Evolutionary conservation across 2,329 filamentous ascomycete genomes (phyloP).

Genomic region (Trichophyton verrucosum): DNA sequence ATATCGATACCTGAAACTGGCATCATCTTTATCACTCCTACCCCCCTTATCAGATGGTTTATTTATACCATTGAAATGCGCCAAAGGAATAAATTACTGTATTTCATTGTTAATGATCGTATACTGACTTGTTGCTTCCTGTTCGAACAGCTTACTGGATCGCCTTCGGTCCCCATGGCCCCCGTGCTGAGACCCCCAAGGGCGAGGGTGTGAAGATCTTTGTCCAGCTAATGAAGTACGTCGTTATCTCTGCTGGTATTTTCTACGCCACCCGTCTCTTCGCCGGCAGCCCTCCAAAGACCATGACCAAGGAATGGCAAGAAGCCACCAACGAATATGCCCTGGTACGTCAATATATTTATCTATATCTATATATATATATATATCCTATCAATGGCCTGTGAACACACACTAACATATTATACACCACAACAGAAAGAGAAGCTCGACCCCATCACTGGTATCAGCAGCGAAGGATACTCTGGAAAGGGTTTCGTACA

Average conservation of each 20-base stretch:
- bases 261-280: slow-evolving; percentile 62
- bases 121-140: slow-evolving; percentile 1
- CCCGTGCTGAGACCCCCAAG: slow-evolving; percentile 68
- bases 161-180: slow-evolving; percentile 91
- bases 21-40: no score
- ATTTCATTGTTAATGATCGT: neutral
- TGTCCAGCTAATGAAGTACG: slow-evolving; percentile 56
- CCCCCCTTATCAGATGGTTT: neutral
- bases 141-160: slow-evolving; percentile 79
- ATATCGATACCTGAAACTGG: neutral
- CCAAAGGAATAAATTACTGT: neutral
- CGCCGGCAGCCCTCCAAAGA: slow-evolving; percentile 60
- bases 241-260: slow-evolving; percentile 54
- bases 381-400: slow-evolving; percentile 13
- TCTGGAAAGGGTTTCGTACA: slow-evolving; percentile 67
- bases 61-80: neutral
- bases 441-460: slow-evolving; percentile 76
- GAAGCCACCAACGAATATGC: slow-evolving; percentile 90
- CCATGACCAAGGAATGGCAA: slow-evolving; percentile 96
- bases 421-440: slow-evolving; percentile 47
- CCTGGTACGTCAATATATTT: slow-evolving; percentile 46
- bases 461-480: slow-evolving; percentile 69
- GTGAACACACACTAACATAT: neutral
- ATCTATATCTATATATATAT: slow-evolving; percentile 9
- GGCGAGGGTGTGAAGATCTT: slow-evolving; percentile 73